These are phyloP conservation scores for Kwoniella sp. DNA, from an alignment of 768 basidiomycete genomes.

Conservation along the genomic window DNA sequence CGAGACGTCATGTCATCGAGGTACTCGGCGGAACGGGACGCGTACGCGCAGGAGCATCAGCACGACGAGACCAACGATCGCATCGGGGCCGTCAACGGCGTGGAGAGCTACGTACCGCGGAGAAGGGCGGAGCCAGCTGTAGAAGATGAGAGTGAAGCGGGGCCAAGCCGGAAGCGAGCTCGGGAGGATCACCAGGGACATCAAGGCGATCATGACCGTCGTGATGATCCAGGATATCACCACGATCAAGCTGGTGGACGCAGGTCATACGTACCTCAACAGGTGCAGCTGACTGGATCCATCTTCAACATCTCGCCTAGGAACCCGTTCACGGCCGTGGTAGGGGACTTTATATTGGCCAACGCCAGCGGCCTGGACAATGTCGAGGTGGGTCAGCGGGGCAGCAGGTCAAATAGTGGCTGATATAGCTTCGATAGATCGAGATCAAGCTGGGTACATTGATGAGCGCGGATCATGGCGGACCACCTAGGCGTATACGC, in stretches of 20 bases:
- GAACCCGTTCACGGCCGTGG: constrained; percentile 37
- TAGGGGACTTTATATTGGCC: constrained; percentile 45
- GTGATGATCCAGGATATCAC: neutral
- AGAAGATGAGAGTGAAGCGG: constrained; percentile 4
- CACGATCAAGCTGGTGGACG: neutral
- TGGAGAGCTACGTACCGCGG: constrained; percentile 9
- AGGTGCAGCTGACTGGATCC: constrained; percentile 23
- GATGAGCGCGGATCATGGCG: constrained; percentile 14
- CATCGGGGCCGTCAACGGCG: neutral
- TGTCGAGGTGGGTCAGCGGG: constrained; percentile 34
- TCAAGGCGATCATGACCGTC: constrained; percentile 6
- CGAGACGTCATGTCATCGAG: constrained; percentile 23
- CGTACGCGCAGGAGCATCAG: too few species aligned
- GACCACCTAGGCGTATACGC: constrained; percentile 15
- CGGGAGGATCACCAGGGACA: constrained; percentile 16
- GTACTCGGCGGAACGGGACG: too few species aligned
- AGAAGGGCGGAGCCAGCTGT: neutral
- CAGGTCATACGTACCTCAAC: neutral
- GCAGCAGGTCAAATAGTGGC: neutral
- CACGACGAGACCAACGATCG: too few species aligned
- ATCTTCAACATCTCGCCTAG: constrained; percentile 45
- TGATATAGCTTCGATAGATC: constrained; percentile 20
- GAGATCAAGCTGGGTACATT: constrained; percentile 47
- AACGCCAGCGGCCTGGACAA: constrained; percentile 30
- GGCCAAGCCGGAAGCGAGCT: constrained; percentile 30